These are phyloP conservation scores for Deinandra increscens DNA, from an alignment of 129 eudicot genomes.

Conservation along the genomic window DNA sequence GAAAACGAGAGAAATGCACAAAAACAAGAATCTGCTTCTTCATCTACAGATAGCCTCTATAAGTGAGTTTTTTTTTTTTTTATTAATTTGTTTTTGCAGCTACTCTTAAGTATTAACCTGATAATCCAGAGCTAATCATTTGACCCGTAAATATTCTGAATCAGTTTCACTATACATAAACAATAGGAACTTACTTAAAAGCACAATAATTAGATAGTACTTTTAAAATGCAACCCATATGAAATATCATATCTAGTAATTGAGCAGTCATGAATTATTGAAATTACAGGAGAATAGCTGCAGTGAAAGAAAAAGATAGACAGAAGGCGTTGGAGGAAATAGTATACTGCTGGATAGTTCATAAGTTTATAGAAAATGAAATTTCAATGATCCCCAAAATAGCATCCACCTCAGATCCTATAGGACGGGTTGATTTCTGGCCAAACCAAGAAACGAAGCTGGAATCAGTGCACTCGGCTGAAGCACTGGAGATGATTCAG, in stretches of 20 bases:
- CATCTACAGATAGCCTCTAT: conserved; percentile 61
- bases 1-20: conserved; percentile 59
- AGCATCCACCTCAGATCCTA: conserved; percentile 50
- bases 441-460: conserved; percentile 85
- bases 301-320: conserved; percentile 83
- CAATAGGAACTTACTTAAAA: neutral
- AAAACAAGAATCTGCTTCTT: conserved; percentile 42
- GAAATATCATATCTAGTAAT: conserved; percentile 16
- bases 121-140: neutral
- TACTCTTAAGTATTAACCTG: neutral
- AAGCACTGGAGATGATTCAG: conserved; percentile 90
- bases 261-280: conserved; percentile 6
- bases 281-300: conserved; percentile 85
- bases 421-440: conserved; percentile 82
- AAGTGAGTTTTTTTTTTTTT: conserved; percentile 45
- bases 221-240: neutral
- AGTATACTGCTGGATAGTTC: conserved; percentile 79
- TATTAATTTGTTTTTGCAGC: neutral
- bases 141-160: neutral
- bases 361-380: conserved; percentile 57
- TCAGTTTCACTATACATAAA: neutral
- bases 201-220: neutral
- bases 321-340: conserved; percentile 72
- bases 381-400: conserved; percentile 84
- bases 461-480: conserved; percentile 79